Conservation (phyloP, 257 asterid genomes). For the Solanum bulbocastanum region DNA sequence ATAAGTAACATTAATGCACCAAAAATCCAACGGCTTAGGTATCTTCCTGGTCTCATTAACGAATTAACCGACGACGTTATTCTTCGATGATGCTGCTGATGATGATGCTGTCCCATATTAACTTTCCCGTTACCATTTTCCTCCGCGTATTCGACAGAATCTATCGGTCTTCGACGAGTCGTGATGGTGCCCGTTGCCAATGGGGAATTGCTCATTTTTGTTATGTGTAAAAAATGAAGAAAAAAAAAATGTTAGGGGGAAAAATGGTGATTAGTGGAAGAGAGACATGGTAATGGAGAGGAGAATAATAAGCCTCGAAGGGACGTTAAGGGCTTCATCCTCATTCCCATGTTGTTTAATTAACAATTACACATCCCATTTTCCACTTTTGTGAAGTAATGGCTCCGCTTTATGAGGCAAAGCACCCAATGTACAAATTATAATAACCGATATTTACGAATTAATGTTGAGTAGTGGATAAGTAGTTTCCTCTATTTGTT, state of each 20-base stretch:
- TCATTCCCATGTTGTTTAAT: background rate
- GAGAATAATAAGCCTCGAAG: background rate
- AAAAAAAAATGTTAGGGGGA: background rate
- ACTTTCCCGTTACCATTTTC: slow-evolving; percentile 4
- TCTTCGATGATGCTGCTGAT: background rate
- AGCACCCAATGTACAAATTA: background rate
- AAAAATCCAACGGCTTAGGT: slow-evolving; percentile 10
- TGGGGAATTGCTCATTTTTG: background rate
- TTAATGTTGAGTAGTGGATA: background rate
- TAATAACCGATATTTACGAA: background rate
- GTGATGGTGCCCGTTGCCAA: background rate
- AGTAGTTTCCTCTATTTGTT: background rate
- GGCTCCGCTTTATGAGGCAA: slow-evolving; percentile 18
- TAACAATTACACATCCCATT: background rate
- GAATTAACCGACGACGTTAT: background rate
- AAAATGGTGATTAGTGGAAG: background rate
- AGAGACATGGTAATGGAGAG: background rate
- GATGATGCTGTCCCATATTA: background rate
- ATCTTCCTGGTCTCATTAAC: slow-evolving; percentile 15
- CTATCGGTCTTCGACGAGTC: slow-evolving; percentile 16
- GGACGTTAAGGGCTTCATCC: background rate
- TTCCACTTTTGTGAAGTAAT: background rate
- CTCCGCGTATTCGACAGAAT: background rate
- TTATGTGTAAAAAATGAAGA: no score
- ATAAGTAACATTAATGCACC: slow-evolving; percentile 9